Base-by-base conservation (phyloP, 2,329 filamentous ascomycete species). In the Aspergillus ochraceoroseus region DNA sequence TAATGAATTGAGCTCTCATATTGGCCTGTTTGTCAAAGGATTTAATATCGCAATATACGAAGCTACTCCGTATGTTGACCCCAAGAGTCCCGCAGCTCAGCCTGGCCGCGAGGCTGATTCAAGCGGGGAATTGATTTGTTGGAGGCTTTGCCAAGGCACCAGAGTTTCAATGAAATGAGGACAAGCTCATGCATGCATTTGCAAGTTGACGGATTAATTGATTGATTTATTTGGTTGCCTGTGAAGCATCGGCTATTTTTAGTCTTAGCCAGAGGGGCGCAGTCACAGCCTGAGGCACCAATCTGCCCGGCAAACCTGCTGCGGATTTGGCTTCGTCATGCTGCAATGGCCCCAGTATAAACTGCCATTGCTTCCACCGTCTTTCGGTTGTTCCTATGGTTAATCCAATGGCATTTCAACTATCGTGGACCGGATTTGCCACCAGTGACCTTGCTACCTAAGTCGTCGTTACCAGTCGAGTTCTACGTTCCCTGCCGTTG, bases 371-470 rank as follows among this genome's bases (percentile, higher is more conserved):
- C 12, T 20, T 29, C 41, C 32, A 11, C 11, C 3, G 17, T 20
- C 11, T n/a, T n/a, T 41, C 12, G 28, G 17, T 7, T 25, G 12
- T 12, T 35, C 28, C 38, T 39, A 28, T 27, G 7, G 17, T 13
- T 28, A 23, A 29, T 46, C 31, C 46, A 48, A 46, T 48, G 43
- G 46, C 43, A 48, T 36, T 18, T 22, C 17, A 37, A 12, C 13
- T 19, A 11, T 27, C 12, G 8, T 9, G 33, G n/a, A 38, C 15
- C 22, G 13, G 14, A 12, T 12, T 23, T 31, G 30, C 33, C 29
- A 41, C 27, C 9, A 18, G 17, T 33, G 5, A 8, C 15, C 17
- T 19, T 19, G 8, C 17, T 13, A n/a, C 19, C 22, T 31, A 32
- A 32, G 18, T n/a, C 13, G n/a, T n/a, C n/a, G n/a, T n/a, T n/a